Evolutionary conservation across 2,329 filamentous ascomycete species (phyloP), one percentile per base, ranked within the genome.

Genomic region (Rhynchosporium secalis): DNA sequence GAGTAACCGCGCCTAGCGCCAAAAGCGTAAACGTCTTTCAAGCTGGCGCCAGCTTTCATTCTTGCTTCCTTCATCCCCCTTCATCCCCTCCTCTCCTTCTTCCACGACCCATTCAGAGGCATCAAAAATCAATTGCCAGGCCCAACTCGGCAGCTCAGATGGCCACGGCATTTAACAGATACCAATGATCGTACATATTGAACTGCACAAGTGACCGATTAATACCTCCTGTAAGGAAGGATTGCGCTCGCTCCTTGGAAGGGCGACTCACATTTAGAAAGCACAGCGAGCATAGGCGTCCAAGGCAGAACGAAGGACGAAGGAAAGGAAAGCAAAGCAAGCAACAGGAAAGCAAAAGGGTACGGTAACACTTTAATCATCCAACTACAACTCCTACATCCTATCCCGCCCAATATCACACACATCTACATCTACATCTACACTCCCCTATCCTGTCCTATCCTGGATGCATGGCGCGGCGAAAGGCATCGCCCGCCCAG

Each of bases 281-380:
- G 59, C 33, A 15, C 38, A 57, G 41, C 2, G n/a, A 49, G 36
- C 54, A n/a, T 31, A 52, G 46, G 31, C 13, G 54, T 31, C 41
- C n/a, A 36, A 55, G 10, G 36, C 43, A 49, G 43, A 61, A 31
- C 33, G 20, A 59, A 65, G 43, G 43, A 45, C 12, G 36, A 43
- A 15, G 40, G 12, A 43, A 43, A 15, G 15, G 10, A 43, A 12
- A 43, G 40, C 40, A 43, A n/a, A 43, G 40, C 40, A 12, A 40
- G 36, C 7, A 12, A 7, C 36, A 40, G 40, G 40, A 10, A 43
- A 59, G 28, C 41, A 62, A 64, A 72, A 71, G 72, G 72, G 72
- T 74, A 74, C 65, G 72, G 72, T 74, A 64, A 72, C 71, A 73
- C 70, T 68, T 73, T 70, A 68, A 72, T 65, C 65, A 68, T 72